Percentiles rank a stretch among this genome's conserved stretches.
Evolutionary conservation across 1,284 basidiomycete genomes (phyloP).

Genomic region (Prillingera fragicola): DNA sequence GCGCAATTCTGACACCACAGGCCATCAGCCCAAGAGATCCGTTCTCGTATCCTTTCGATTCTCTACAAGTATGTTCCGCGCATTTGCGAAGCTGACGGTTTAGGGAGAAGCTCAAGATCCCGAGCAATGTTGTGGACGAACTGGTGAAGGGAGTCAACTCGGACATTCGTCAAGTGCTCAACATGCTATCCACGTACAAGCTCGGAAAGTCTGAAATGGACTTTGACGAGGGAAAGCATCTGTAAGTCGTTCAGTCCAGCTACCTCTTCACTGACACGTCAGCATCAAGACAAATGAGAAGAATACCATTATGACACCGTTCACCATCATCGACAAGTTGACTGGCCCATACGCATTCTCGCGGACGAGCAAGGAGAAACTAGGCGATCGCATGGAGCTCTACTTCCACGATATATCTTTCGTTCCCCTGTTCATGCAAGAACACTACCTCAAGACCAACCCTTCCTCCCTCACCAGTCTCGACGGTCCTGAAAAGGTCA

Average conservation of each 20-base stretch:
- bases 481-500: slow-evolving; percentile 59
- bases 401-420: slow-evolving; percentile 96
- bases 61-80: slow-evolving; percentile 64
- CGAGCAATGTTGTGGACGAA: slow-evolving; percentile 84
- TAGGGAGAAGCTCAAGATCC: slow-evolving; percentile 87
- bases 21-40: slow-evolving; percentile 65
- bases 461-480: slow-evolving; percentile 58
- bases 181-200: slow-evolving; percentile 97
- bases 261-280: slow-evolving; percentile 4
- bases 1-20: slow-evolving; percentile 48
- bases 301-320: slow-evolving; percentile 82
- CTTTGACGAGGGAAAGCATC: slow-evolving; percentile 80
- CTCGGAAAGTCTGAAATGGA: slow-evolving; percentile 71
- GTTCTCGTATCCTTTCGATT: slow-evolving; percentile 83
- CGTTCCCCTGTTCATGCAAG: slow-evolving; percentile 93
- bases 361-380: slow-evolving; percentile 67
- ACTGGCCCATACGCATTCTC: slow-evolving; percentile 87
- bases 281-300: slow-evolving; percentile 89
- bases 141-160: slow-evolving; percentile 82
- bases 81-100: background rate
- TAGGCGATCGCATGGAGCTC: slow-evolving; percentile 88
- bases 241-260: slow-evolving; percentile 55
- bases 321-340: slow-evolving; percentile 77
- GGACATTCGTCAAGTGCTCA: slow-evolving; percentile 92
- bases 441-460: slow-evolving; percentile 81